Evolutionary conservation across 176 grass and related monocot genomes (phyloP), one percentile per base, ranked within the genome.

Genomic region (Musa acuminata): DNA sequence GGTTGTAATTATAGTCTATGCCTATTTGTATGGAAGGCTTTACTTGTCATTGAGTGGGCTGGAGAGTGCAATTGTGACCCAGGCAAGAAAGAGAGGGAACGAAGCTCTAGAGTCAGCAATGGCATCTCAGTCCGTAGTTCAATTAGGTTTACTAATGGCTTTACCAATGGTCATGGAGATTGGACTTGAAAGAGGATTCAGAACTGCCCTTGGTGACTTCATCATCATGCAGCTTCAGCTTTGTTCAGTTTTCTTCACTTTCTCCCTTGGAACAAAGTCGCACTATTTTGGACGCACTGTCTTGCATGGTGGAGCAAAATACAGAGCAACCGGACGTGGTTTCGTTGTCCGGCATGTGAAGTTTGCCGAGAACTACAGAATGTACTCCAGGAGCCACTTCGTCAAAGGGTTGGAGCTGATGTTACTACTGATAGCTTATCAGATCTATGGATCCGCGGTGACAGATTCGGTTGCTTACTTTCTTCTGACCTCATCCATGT

Each of bases 191-290:
- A 91, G 82, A 83, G 85, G 85, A 55, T 91, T 85, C 80, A 77
- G 89, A 65, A 85, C 81, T 75, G 89, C 89, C 72, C 26, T 91
- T 50, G 85, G 80, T 48, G 89, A 88, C 58, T 91, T 91, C 80
- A 64, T 91, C 64, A 87, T 91, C 8, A 91, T 91, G 89, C 89
- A 91, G 69, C 89, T 91, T 85, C 85, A 91, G 70, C 71, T 91
- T 59, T 83, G 80, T 78, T 57, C 89, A 21, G 85, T 91, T 19
- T 91, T 91, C 78, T 91, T 88, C 65, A 85, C 89, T 75, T 88
- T 91, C 79, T 81, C 84, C 80, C 85, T 91, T 13, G 89, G 89
- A 76, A 91, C 89, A 24, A 91, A 88, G 71, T 85, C 85, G 49
- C 89, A 91, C 74, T 91, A 91, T 71, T 91, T 85, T 52, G 89